Evolutionary conservation across 768 basidiomycete genomes (phyloP).

Genomic region (Podaxis pistillaris): DNA sequence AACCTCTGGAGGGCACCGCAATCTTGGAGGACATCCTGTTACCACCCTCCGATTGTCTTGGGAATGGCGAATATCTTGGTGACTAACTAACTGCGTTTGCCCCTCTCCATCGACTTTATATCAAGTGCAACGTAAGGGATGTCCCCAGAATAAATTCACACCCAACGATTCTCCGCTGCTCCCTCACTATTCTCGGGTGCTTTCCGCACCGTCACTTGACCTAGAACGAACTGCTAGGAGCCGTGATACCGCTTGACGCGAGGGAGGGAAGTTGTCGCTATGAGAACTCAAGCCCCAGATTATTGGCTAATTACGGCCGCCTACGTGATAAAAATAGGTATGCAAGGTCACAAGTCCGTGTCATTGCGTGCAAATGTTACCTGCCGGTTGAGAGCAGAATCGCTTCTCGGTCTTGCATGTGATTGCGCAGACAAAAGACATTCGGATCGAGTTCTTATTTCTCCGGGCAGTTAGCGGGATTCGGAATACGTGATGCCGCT

Average conservation of each 20-base stretch:
- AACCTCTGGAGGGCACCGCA: no score
- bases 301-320: not conserved
- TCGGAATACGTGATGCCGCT: not conserved
- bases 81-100: not conserved
- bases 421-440: not conserved
- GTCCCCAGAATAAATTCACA: not conserved
- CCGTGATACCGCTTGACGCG: not conserved
- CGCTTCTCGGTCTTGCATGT: not conserved
- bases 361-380: not conserved
- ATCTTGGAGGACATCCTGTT: no score
- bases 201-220: slow-evolving; percentile 5
- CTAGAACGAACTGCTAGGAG: no score
- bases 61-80: not conserved
- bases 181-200: not conserved
- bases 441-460: not conserved
- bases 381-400: not conserved
- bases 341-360: not conserved
- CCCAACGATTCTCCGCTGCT: not conserved
- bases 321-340: not conserved
- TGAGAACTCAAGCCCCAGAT: not conserved
- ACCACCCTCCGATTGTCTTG: not conserved
- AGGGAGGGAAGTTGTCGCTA: not conserved
- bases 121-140: not conserved
- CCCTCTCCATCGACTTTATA: not conserved
- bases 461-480: not conserved